Conservation (phyloP, 2,329 filamentous ascomycete genomes). For the Aureobasidium pullulans region DNA sequence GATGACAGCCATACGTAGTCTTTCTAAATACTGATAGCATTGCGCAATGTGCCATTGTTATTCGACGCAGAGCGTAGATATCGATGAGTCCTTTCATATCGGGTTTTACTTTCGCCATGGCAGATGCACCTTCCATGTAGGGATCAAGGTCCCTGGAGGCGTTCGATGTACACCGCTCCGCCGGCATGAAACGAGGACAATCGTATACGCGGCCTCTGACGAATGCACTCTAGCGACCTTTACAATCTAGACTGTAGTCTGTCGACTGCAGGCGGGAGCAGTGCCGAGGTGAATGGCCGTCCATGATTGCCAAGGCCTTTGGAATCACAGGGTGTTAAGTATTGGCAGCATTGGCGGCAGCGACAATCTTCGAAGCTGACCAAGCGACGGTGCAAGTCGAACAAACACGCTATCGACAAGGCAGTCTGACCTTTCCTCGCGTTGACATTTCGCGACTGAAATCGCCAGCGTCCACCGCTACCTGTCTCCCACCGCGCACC, state of each 20-base stretch:
- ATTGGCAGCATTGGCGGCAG: slow-evolving; percentile 7
- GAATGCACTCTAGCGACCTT: not conserved
- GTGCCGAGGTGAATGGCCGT: not conserved
- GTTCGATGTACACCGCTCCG: not conserved
- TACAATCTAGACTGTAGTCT: not conserved
- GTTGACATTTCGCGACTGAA: too few species aligned
- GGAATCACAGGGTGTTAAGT: not conserved
- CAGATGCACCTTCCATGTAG: not conserved
- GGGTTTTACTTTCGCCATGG: too few species aligned
- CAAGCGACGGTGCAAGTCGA: not conserved
- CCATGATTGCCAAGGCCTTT: not conserved
- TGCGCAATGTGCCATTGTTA: too few species aligned
- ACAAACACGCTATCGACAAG: not conserved
- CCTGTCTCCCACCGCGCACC: slow-evolving; percentile 5
- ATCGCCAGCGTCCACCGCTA: not conserved
- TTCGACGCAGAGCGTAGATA: too few species aligned
- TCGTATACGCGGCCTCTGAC: not conserved
- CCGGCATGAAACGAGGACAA: not conserved
- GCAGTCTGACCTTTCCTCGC: not conserved
- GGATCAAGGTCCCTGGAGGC: not conserved
- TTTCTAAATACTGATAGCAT: too few species aligned
- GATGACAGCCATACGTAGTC: too few species aligned
- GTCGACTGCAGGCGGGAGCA: too few species aligned
- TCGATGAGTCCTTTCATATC: too few species aligned
- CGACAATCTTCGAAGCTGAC: not conserved